A percentile compares a stretch with the other conserved stretches of the same genome.
phyloP scores from a whole-genome alignment of 2,329 filamentous ascomycete genomes.

The Fusarium pseudoanthophilum region DNA sequence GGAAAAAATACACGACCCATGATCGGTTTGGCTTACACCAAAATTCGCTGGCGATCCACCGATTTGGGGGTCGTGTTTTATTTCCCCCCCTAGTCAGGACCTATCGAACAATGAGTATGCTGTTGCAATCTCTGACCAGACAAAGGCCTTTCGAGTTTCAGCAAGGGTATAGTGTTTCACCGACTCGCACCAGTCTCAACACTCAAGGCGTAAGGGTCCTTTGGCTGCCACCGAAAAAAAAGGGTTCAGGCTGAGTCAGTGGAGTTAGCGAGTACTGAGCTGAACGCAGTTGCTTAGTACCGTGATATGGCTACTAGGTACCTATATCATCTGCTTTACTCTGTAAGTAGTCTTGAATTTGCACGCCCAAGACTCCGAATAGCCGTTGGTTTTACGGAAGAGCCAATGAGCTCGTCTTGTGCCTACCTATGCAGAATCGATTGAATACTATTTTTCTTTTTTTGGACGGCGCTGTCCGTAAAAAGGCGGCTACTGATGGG shows the following conservation, averaged over 20 bases:
- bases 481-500: background rate
- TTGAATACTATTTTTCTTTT: no score
- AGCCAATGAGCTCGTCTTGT: constrained; percentile 13
- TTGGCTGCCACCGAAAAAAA: background rate
- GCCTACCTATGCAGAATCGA: background rate
- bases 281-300: background rate
- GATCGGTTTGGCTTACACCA: no score
- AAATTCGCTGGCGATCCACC: no score
- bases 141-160: constrained; percentile 5
- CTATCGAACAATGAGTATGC: background rate
- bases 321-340: background rate
- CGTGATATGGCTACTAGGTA: background rate
- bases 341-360: background rate
- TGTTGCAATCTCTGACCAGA: background rate
- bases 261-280: background rate
- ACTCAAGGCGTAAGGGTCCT: background rate
- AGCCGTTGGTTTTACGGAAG: constrained; percentile 10
- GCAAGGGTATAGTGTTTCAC: constrained; percentile 14
- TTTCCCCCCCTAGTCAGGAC: no score
- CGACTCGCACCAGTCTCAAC: background rate
- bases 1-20: no score
- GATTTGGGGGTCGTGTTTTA: no score
- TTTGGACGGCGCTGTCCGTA: background rate
- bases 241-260: background rate
- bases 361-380: background rate